Base-by-base conservation (phyloP, 2,329 filamentous ascomycete species). In the Penicillium sp. region DNA sequence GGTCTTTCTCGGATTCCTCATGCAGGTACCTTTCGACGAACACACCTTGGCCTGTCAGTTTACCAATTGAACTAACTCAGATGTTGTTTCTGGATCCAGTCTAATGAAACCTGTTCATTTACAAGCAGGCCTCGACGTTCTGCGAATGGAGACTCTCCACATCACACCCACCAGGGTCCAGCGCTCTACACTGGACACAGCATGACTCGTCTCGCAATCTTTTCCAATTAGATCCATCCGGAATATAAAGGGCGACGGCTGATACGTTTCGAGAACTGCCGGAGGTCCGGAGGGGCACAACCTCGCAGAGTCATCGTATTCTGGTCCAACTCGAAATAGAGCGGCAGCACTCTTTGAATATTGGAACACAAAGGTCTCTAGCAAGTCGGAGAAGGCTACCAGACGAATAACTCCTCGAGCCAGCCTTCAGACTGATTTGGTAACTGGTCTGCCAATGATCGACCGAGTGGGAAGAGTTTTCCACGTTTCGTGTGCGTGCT, bases 81-180 rank as follows among this genome's bases (percentile, higher is more conserved):
- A 15, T 15, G 11, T 41, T 9, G 8, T 13, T 41, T 41, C 35
- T 41, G 35, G 35, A 26, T 46, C 21, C 21, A 44, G 13, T 45
- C 45, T 15, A 35, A 45, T 41, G 47, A 23, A 58, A 56, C 50
- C 21, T 44, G 26, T 58, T 21, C 35, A n/a, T 26, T 23, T 45
- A 30, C 50, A 5, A 51, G 35, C 35, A 58, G 47, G 19, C 23
- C 11, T 41, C 35, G 13, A 41, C 11, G 11, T 41, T 19, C 55
- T 45, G 23, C 56, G 56, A 58, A 58, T 58, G 15, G 46, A 3
- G 35, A 19, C 48, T 31, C 52, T 52, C 56, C 56, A 58, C 48
- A 58, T 58, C 48, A 38, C 48, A 58, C 19, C 55, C 56, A 52
- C 48, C 47, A 52, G 48, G 56, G 56, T 46, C 56, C 38, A 52